Evolutionary conservation across 1,284 basidiomycete species (phyloP).

Genomic region (Moesziomyces parantarcticus): DNA sequence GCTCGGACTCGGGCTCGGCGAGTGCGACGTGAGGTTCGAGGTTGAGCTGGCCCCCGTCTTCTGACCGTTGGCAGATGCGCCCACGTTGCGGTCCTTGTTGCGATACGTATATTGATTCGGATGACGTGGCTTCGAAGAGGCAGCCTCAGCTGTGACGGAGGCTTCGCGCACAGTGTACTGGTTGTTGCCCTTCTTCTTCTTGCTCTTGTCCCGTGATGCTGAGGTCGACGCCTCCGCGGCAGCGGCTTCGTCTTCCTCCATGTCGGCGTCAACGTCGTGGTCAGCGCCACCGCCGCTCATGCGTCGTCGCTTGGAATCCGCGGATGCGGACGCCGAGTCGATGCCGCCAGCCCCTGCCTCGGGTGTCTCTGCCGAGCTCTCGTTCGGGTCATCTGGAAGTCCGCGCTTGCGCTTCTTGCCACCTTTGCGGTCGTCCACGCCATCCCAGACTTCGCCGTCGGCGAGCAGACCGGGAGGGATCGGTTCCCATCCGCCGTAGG

Average conservation of each 20-base stretch:
- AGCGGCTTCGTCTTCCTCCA: conserved; percentile 32
- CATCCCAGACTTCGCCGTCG: conserved; percentile 61
- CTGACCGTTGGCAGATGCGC: conserved; percentile 18
- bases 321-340: conserved; percentile 22
- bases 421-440: conserved; percentile 63
- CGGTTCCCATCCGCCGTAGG: conserved; percentile 87
- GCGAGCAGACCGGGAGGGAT: conserved; percentile 68
- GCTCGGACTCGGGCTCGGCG: conserved; percentile 59
- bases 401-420: conserved; percentile 58
- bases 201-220: conserved; percentile 33
- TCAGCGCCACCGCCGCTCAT: conserved; percentile 38
- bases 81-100: conserved; percentile 66
- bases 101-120: conserved; percentile 76
- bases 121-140: conserved; percentile 62
- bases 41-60: conserved; percentile 41
- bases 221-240: conserved; percentile 8
- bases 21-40: conserved; percentile 47
- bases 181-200: conserved; percentile 50
- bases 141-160: conserved; percentile 28
- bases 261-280: conserved; percentile 30
- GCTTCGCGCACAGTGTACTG: conserved; percentile 38
- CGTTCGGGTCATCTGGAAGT: conserved; percentile 34
- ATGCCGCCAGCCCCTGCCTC: conserved; percentile 27
- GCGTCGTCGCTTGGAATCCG: conserved; percentile 54
- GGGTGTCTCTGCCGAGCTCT: conserved; percentile 20